Evolutionary conservation across 208 protist genomes (phyloP).

Genomic region (Acanthamoeba triangularis): DNA sequence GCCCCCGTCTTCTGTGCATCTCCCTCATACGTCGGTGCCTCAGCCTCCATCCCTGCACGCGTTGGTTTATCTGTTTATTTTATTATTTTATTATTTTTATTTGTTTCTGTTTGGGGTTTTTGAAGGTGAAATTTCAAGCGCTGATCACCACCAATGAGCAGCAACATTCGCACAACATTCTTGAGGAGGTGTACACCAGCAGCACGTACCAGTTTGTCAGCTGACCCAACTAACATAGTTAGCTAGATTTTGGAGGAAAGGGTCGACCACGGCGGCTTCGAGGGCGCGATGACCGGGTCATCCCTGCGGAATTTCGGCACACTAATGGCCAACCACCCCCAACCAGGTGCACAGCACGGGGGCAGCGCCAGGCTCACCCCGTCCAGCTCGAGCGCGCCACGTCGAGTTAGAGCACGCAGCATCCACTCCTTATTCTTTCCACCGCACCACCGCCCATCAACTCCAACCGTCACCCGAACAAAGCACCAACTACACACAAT

Average conservation of each 20-base stretch:
- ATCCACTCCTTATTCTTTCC: neutral
- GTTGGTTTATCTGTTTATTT: neutral
- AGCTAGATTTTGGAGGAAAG: no score
- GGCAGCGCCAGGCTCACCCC: no score
- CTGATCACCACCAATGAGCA: no score
- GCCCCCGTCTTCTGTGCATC: neutral
- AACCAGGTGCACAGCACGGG: no score
- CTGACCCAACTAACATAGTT: no score
- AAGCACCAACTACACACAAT: neutral
- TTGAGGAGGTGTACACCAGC: no score
- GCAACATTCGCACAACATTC: no score
- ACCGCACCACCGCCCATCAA: neutral
- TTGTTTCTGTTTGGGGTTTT: no score
- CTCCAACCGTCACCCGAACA: no score
- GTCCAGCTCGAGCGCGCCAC: no score
- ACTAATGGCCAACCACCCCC: neutral
- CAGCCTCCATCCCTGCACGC: neutral
- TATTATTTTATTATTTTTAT: neutral
- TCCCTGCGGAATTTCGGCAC: neutral
- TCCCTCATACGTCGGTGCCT: conserved; percentile 19
- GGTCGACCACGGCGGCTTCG: no score
- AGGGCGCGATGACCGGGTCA: neutral
- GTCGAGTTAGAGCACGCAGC: no score
- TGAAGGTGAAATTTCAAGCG: neutral
- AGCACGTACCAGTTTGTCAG: neutral